Evolutionary conservation across 2,329 filamentous ascomycete genomes (phyloP).

Genomic region (Drechslerella stenobrocha): DNA sequence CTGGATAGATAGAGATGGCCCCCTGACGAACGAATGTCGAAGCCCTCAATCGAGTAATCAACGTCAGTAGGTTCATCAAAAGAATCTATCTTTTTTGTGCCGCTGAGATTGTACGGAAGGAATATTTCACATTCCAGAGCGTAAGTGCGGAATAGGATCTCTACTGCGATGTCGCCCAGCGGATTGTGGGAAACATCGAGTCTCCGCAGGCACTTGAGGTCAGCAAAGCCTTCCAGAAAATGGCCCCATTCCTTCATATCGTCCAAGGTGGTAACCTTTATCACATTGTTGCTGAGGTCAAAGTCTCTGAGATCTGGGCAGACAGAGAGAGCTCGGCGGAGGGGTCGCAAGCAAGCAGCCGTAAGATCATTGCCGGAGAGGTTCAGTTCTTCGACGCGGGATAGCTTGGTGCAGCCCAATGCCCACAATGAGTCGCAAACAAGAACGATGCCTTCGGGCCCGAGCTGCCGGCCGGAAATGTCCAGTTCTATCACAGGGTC

Average conservation of each 20-base stretch:
- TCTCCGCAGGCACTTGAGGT: slow-evolving; percentile 25
- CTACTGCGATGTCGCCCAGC: slow-evolving; percentile 32
- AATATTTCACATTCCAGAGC: slow-evolving; percentile 29
- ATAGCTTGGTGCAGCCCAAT: slow-evolving; percentile 16
- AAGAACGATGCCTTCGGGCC: slow-evolving; percentile 27
- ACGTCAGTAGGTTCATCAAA: slow-evolving; percentile 26
- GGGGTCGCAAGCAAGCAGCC: slow-evolving; percentile 18
- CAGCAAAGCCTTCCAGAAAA: slow-evolving; percentile 21
- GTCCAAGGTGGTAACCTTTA: slow-evolving; percentile 8
- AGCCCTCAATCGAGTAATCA: slow-evolving; percentile 35
- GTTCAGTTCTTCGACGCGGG: slow-evolving; percentile 37
- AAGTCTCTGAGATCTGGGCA: slow-evolving; percentile 36
- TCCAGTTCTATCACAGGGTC: slow-evolving; percentile 38
- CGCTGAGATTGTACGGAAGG: slow-evolving; percentile 26
- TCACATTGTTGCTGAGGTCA: slow-evolving; percentile 33
- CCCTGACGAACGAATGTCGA: slow-evolving; percentile 38
- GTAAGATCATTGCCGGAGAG: slow-evolving; percentile 37
- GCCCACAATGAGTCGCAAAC: slow-evolving; percentile 33
- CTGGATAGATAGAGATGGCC: slow-evolving; percentile 27
- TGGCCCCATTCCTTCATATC: slow-evolving; percentile 33
- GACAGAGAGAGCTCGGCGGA: slow-evolving; percentile 32
- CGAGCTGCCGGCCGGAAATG: slow-evolving; percentile 36
- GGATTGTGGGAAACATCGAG: slow-evolving; percentile 34
- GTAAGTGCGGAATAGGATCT: slow-evolving; percentile 30
- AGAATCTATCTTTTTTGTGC: slow-evolving; percentile 5